Conservation (phyloP, 1,139 yeast genomes). For the Hansenula lynferdii region DNA sequence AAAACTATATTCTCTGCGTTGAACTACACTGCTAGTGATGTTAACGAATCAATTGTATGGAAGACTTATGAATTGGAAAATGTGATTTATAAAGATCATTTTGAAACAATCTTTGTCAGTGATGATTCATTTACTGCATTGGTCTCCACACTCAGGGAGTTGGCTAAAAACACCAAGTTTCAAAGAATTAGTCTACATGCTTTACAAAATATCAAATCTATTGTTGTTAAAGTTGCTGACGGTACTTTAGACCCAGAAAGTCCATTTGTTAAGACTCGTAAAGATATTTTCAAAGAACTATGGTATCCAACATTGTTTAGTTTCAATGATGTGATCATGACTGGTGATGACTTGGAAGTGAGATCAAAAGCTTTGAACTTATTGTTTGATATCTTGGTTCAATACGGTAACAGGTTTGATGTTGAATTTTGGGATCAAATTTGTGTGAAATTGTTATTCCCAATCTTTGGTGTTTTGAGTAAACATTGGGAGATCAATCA, state of each 20-base stretch:
- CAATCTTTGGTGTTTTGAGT: slow-evolving; percentile 79
- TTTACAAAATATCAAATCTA: slow-evolving; percentile 64
- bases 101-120: slow-evolving; percentile 61
- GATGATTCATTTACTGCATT: slow-evolving; percentile 68
- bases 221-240: slow-evolving; percentile 56
- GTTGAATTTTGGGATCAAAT: slow-evolving; percentile 77
- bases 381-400: slow-evolving; percentile 75
- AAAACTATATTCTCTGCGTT: slow-evolving; percentile 79
- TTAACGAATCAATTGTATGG: slow-evolving; percentile 50
- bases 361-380: slow-evolving; percentile 82
- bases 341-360: slow-evolving; percentile 91
- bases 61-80: slow-evolving; percentile 62
- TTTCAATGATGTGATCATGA: slow-evolving; percentile 86
- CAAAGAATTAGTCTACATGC: slow-evolving; percentile 81
- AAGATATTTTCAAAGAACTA: slow-evolving; percentile 32
- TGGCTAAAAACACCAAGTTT: slow-evolving; percentile 79
- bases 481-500: slow-evolving; percentile 71
- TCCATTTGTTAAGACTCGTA: slow-evolving; percentile 29
- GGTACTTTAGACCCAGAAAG: slow-evolving; percentile 43
- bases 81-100: slow-evolving; percentile 56
- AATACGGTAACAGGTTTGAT: slow-evolving; percentile 74
- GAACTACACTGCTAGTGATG: slow-evolving; percentile 30
- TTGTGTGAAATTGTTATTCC: slow-evolving; percentile 77
- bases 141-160: slow-evolving; percentile 71
- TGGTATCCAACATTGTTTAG: slow-evolving; percentile 79